Evolutionary conservation across 768 basidiomycete genomes (phyloP).

Genomic region (Russula virescens): DNA sequence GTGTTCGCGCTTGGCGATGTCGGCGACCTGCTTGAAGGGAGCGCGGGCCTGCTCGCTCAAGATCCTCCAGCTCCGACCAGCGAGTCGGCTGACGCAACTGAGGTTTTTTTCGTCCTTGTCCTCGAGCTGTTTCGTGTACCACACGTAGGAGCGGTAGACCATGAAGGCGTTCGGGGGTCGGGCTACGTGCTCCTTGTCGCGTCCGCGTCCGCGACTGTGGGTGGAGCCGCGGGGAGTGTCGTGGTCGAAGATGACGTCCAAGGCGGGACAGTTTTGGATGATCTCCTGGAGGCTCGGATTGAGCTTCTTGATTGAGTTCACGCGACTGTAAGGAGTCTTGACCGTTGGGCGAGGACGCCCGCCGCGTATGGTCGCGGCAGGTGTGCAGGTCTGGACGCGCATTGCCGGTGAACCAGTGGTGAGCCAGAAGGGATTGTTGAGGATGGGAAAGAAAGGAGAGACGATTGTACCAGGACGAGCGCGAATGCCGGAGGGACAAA

Average conservation of each 20-base stretch:
- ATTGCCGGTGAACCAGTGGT: background rate
- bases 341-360: background rate
- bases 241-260: slow-evolving; percentile 24
- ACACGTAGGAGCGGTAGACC: slow-evolving; percentile 66
- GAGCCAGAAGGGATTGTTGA: background rate
- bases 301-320: background rate
- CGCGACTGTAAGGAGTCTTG: slow-evolving; percentile 9
- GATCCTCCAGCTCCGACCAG: slow-evolving; percentile 62
- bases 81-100: slow-evolving; percentile 65
- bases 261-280: slow-evolving; percentile 19
- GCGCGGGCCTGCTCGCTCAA: slow-evolving; percentile 43
- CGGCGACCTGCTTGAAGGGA: slow-evolving; percentile 44
- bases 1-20: slow-evolving; percentile 43
- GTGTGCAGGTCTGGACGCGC: background rate
- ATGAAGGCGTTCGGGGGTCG: slow-evolving; percentile 87
- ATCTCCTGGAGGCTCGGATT: slow-evolving; percentile 6
- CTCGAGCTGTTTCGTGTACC: slow-evolving; percentile 41
- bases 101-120: slow-evolving; percentile 55
- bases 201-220: slow-evolving; percentile 38
- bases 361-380: background rate
- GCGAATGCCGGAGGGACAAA: slow-evolving; percentile 3
- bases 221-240: slow-evolving; percentile 33
- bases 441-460: background rate
- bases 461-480: background rate
- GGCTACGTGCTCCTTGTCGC: slow-evolving; percentile 49